Conservation (phyloP, 2,329 filamentous ascomycete species). For the Fusarium ramigenum region DNA sequence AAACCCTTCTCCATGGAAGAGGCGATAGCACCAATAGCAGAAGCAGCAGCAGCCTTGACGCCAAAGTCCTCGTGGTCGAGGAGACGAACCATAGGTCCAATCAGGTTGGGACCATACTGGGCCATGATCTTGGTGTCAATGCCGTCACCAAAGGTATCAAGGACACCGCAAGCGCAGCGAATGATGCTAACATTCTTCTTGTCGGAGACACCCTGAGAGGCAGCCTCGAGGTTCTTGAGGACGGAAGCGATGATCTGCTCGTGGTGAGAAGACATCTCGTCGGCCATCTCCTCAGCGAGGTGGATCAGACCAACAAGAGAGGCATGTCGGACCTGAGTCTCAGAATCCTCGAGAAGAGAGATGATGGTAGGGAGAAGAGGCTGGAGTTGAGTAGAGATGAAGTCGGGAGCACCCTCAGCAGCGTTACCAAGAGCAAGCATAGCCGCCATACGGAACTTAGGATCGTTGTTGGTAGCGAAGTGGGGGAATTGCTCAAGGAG, state of each 20-base stretch:
- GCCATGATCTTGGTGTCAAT: constrained; percentile 81
- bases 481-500: constrained; percentile 85
- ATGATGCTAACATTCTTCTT: constrained; percentile 87
- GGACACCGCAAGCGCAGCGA: constrained; percentile 86
- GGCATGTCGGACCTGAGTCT: constrained; percentile 84
- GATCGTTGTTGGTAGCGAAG: constrained; percentile 78
- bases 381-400: constrained; percentile 91
- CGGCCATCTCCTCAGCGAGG: constrained; percentile 90
- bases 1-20: constrained; percentile 85
- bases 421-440: constrained; percentile 93
- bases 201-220: constrained; percentile 72
- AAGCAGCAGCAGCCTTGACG: constrained; percentile 88
- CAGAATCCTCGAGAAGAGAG: constrained; percentile 83
- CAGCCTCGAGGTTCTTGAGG: constrained; percentile 87
- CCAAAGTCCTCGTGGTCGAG: constrained; percentile 86
- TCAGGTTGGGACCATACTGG: constrained; percentile 82
- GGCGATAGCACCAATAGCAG: constrained; percentile 90
- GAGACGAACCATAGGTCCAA: constrained; percentile 84
- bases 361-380: constrained; percentile 87
- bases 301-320: constrained; percentile 88
- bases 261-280: constrained; percentile 88
- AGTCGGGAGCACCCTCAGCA: constrained; percentile 96
- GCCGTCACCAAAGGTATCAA: constrained; percentile 91
- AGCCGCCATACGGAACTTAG: constrained; percentile 86
- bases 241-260: constrained; percentile 84